Evolutionary conservation across 2,329 filamentous ascomycete genomes (phyloP), one percentile per base, ranked within the genome.

Genomic region (Penicillium sp.): DNA sequence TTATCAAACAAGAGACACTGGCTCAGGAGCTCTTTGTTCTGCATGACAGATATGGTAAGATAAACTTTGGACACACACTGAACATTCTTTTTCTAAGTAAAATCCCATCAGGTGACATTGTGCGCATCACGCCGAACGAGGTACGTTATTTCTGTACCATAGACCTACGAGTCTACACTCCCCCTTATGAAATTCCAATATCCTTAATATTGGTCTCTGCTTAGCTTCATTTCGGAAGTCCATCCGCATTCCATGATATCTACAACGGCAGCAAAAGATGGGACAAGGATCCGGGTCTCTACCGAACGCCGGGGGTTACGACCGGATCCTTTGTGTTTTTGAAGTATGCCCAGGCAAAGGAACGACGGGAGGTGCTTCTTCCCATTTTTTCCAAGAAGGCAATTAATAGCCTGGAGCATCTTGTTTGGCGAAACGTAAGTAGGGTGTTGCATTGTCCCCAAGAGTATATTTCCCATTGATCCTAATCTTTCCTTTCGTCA

Each of bases 211-310:
- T 13, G 13, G 17, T 46, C 20, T 13, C 2, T 15, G 3, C n/a
- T n/a, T 20, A 52, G 50, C 46, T 52, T 17, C 50, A 52, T 39
- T 52, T 49, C 2, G 50, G 50, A 43, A 52, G 13, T 26, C 50
- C 50, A 18, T 23, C 30, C 18, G 50, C 50, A 12, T 52, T 52
- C 21, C 50, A 49, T 29, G 50, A 52, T 44, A 52, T 52, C 24
- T 52, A 52, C 13, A 39, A 52, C 33, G 37, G 39, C 39, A 52
- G 50, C 45, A 52, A 49, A n/a, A 49, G 46, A 27, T 52, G 50
- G 50, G 50, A 52, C 37, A 52, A 52, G 10, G 50, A 52, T 20
- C 18, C 46, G n/a, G 50, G 50, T 12, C 50, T 52, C 30, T 52
- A 52, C 18, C 40, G 50, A 43, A 52, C 50, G 3, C 50, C 50